Evolutionary conservation across 371 early-diverging fungal genomes (phyloP), one percentile per base, ranked within the genome.

Genomic region (Apophysomyces ossiformis): DNA sequence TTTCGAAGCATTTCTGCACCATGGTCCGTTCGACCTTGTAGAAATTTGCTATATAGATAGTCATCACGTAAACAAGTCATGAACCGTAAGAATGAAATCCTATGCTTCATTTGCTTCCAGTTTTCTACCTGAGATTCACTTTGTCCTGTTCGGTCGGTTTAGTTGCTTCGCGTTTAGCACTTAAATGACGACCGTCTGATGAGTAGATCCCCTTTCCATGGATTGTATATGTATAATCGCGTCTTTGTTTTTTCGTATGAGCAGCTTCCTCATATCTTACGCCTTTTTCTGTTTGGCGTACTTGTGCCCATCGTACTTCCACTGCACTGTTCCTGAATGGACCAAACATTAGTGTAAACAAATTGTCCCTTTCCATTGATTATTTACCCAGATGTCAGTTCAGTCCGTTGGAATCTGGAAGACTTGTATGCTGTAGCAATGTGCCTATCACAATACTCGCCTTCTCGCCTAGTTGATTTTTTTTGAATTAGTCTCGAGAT

Each of bases 331-430:
- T 63, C 12, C 80, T 79, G 59, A 57, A 12, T 38, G 26, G 44
- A 41, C 11, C 13, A 47, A n/a, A 47, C 9, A 18, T 50, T 18
- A 50, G 21, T 18, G 9, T 21, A 50, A 45, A 50, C 54, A 50
- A 50, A 50, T n/a, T 36, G 7, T 11, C 44, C 0, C 1, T 58
- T 50, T n/a, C 8, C 21, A 21, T 4, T n/a, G 5, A 9, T 16
- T 21, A 18, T 65, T 26, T 67, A 82, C 82, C 83, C 80, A 66
- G 80, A 78, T 18, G 74, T 78, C 15, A 82, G 39, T 57, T 82
- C 83, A 76, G 78, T 79, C 44, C 83, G 76, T 13, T 67, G 67
- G 44, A 77, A 79, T 64, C 73, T 75, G 8, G 83, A 79, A 54
- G 59, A 47, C 35, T 66, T 72, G 47, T 64, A 79, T 4, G 71